Conservation (phyloP, 1,139 yeast genomes). For the Debaryomycetaceae sp. region DNA sequence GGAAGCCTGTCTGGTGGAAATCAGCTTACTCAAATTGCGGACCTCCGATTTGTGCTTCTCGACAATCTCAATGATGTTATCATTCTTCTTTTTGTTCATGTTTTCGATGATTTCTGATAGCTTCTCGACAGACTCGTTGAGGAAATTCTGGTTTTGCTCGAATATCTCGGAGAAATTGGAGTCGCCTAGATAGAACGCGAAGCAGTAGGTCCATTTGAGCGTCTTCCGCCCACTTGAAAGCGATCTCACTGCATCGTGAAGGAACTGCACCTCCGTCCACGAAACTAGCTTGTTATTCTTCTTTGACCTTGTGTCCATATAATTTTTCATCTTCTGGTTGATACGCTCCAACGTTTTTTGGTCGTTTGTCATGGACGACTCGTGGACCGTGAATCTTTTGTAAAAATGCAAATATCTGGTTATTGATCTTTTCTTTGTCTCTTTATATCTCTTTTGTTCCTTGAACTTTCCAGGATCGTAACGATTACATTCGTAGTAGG, state of each 20-base stretch:
- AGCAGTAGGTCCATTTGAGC: constrained; percentile 88
- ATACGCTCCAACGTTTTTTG: constrained; percentile 57
- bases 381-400: constrained; percentile 73
- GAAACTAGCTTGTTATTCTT: constrained; percentile 40
- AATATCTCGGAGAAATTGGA: constrained; percentile 55
- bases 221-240: constrained; percentile 71
- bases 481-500: constrained; percentile 65
- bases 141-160: constrained; percentile 70
- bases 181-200: constrained; percentile 63
- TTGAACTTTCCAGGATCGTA: constrained; percentile 42
- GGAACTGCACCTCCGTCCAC: constrained; percentile 88
- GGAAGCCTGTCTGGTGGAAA: constrained; percentile 45
- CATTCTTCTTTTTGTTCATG: constrained; percentile 46
- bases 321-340: constrained; percentile 58
- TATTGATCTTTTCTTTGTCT: constrained; percentile 40
- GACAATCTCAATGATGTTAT: constrained; percentile 30
- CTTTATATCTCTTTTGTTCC: constrained; percentile 29
- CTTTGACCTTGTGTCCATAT: constrained; percentile 36
- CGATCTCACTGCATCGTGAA: constrained; percentile 66
- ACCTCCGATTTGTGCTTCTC: constrained; percentile 49
- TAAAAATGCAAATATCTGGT: constrained; percentile 75
- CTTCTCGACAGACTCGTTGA: constrained; percentile 75
- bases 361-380: constrained; percentile 75
- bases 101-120: constrained; percentile 68
- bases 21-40: constrained; percentile 44